Conservation (phyloP, 2,329 filamentous ascomycete genomes). For the Byssochlamys sp. region DNA sequence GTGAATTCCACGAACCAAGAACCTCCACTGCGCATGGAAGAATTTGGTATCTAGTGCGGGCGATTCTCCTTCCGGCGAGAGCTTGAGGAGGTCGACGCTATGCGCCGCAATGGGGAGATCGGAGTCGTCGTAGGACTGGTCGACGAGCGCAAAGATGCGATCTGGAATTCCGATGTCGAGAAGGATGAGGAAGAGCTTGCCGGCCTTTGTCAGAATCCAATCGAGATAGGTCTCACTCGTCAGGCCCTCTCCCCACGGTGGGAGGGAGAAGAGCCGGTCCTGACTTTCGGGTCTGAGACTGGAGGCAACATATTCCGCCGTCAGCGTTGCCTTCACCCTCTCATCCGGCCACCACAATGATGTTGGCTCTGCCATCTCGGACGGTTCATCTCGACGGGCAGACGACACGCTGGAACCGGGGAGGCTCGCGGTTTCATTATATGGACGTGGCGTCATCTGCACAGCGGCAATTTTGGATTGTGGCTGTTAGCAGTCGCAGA, state of each 20-base stretch:
- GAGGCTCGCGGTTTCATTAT: background rate
- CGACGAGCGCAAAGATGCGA: conserved; percentile 52
- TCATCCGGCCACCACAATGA: conserved; percentile 40
- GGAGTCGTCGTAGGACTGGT: conserved; percentile 52
- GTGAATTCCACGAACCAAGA: conserved; percentile 46
- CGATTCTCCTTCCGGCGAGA: conserved; percentile 41
- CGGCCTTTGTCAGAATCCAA: conserved; percentile 52
- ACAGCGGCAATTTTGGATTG: background rate
- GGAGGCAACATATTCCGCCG: conserved; percentile 30
- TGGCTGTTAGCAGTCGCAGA: background rate
- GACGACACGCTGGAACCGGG: background rate
- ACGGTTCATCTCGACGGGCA: conserved; percentile 7
- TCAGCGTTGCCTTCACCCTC: conserved; percentile 34
- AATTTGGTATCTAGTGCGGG: conserved; percentile 45
- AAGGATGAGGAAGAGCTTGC: conserved; percentile 51
- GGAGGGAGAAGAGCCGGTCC: conserved; percentile 27
- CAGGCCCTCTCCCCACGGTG: conserved; percentile 36
- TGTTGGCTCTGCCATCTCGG: conserved; percentile 19
- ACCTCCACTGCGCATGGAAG: conserved; percentile 52
- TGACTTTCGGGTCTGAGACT: conserved; percentile 27
- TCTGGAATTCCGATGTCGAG: conserved; percentile 52
- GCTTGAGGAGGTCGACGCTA: conserved; percentile 44
- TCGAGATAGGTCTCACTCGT: conserved; percentile 49
- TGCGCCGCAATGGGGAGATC: conserved; percentile 50
- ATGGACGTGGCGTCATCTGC: background rate